A percentile compares a stretch with the other conserved stretches of the same genome.
Conservation (phyloP, 2,329 filamentous ascomycete genomes). For the Penicillium sclerotiorum region DNA sequence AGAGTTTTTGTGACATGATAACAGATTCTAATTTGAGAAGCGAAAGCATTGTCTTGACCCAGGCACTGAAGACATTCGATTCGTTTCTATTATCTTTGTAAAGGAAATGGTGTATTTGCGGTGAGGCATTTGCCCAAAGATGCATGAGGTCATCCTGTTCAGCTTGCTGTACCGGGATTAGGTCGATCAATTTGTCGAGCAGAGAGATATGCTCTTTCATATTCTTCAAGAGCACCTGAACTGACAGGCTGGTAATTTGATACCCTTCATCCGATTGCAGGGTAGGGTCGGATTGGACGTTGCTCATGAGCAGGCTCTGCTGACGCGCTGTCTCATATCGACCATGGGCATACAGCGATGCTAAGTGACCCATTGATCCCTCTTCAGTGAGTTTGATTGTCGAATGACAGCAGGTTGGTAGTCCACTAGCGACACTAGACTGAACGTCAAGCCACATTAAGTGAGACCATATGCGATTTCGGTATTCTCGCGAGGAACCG, state of each 20-base stretch:
- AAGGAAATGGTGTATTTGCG: background rate
- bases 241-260: background rate
- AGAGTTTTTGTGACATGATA: conserved; percentile 9
- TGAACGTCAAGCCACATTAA: conserved; percentile 26
- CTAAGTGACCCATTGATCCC: background rate
- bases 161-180: conserved; percentile 1
- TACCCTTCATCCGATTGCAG: background rate
- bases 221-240: background rate
- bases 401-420: conserved; percentile 13
- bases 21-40: conserved; percentile 8
- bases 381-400: no score
- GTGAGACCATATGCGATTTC: conserved; percentile 23
- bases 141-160: conserved; percentile 4
- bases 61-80: conserved; percentile 4
- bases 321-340: conserved; percentile 10
- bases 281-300: conserved; percentile 3
- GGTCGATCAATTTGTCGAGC: conserved; percentile 5
- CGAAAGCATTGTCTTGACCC: conserved; percentile 6
- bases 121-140: background rate
- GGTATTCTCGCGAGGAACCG: conserved; percentile 6
- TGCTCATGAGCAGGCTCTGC: conserved; percentile 2
- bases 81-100: conserved; percentile 6
- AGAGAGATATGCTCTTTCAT: background rate
- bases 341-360: conserved; percentile 7
- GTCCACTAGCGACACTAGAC: conserved; percentile 20